These are phyloP conservation scores for Lecanoromycetidae sp. DNA, from an alignment of 2,329 filamentous ascomycete species.

Conservation along the genomic window DNA sequence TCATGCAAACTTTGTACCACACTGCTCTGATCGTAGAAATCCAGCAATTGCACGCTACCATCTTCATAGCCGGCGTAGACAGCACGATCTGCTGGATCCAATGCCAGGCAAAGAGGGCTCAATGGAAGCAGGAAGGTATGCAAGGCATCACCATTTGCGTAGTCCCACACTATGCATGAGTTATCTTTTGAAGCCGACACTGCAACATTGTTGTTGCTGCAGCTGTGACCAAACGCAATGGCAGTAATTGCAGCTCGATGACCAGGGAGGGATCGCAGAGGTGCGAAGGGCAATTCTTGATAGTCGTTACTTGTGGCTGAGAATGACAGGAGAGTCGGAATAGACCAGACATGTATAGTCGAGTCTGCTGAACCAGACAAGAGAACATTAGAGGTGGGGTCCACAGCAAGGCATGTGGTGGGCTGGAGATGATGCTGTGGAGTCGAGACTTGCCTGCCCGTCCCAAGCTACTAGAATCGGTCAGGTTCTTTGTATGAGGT, in stretches of 20 bases:
- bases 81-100: conserved; percentile 75
- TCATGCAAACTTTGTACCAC: conserved; percentile 29
- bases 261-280: conserved; percentile 63
- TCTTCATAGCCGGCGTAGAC: conserved; percentile 72
- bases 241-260: conserved; percentile 64
- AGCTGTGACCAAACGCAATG: conserved; percentile 32
- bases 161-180: conserved; percentile 88
- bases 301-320: conserved; percentile 29
- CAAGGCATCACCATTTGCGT: conserved; percentile 61
- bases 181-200: conserved; percentile 77
- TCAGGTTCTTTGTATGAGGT: conserved; percentile 6
- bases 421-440: conserved; percentile 62
- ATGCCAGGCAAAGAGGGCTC: conserved; percentile 56
- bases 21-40: conserved; percentile 49
- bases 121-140: conserved; percentile 70
- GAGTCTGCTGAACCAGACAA: conserved; percentile 69
- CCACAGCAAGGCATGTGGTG: conserved; percentile 61
- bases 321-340: conserved; percentile 60
- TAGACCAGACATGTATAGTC: conserved; percentile 83
- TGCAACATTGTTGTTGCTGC: conserved; percentile 58
- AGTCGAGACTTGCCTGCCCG: conserved; percentile 64
- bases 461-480: conserved; percentile 45
- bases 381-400: conserved; percentile 58
- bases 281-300: conserved; percentile 43
- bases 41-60: conserved; percentile 65